Evolutionary conservation across 176 grass and related monocot genomes (phyloP).

Genomic region (Echinochloa phyllopogon): DNA sequence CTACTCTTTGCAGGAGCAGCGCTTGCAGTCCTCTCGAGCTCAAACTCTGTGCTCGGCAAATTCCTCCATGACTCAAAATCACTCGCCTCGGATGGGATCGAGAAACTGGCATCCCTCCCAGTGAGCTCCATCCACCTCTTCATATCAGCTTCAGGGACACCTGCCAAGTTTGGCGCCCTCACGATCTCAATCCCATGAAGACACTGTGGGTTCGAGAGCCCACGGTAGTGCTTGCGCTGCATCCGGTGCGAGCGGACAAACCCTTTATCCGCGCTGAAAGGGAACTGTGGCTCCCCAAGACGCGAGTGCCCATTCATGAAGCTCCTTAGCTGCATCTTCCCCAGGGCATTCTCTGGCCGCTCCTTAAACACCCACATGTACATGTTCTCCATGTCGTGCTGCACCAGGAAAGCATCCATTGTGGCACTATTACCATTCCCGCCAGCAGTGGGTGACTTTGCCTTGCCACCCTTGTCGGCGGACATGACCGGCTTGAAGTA

Average conservation of each 20-base stretch:
- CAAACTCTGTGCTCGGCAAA: constrained; percentile 74
- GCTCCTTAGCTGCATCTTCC: constrained; percentile 97
- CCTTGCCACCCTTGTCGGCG: constrained; percentile 65
- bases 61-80: constrained; percentile 97
- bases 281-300: constrained; percentile 88
- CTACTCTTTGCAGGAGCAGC: constrained; percentile 46
- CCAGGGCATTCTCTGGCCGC: constrained; percentile 84
- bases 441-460: constrained; percentile 34
- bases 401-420: constrained; percentile 87
- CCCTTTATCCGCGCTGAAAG: constrained; percentile 85
- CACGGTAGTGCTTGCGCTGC: constrained; percentile 96
- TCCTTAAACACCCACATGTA: constrained; percentile 99
- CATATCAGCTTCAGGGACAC: constrained; percentile 65
- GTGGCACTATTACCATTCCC: constrained; percentile 64
- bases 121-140: constrained; percentile 93
- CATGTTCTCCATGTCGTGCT: constrained; percentile 99
- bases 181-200: constrained; percentile 86
- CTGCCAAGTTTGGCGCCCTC: constrained; percentile 61
- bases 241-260: constrained; percentile 90
- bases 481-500: constrained; percentile 87
- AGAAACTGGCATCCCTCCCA: constrained; percentile 77
- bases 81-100: constrained; percentile 58
- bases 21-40: constrained; percentile 65
- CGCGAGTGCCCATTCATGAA: constrained; percentile 97
- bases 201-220: constrained; percentile 89